These are phyloP conservation scores for Calonectria pseudoreteaudii DNA, from an alignment of 2,329 filamentous ascomycete genomes.

Conservation along the genomic window DNA sequence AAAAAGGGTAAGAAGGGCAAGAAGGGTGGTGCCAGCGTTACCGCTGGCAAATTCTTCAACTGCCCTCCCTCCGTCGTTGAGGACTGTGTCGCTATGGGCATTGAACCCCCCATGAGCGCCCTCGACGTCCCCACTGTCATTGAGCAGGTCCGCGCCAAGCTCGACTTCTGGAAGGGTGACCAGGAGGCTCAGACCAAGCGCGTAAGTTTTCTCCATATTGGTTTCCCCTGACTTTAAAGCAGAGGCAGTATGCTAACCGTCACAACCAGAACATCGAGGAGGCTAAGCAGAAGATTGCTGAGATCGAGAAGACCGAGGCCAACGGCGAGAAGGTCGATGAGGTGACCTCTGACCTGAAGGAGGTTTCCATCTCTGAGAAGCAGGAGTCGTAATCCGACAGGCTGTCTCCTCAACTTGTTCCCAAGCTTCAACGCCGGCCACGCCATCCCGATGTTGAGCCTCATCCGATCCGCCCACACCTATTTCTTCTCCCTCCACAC, in stretches of 20 bases:
- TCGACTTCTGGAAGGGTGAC: conserved; percentile 90
- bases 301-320: conserved; percentile 74
- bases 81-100: conserved; percentile 84
- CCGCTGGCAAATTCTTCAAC: conserved; percentile 75
- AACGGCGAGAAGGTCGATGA: conserved; percentile 67
- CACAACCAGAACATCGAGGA: conserved; percentile 87
- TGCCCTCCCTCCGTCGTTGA: conserved; percentile 92
- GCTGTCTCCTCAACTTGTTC: neutral
- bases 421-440: conserved; percentile 4
- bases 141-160: conserved; percentile 93
- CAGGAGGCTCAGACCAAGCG: conserved; percentile 91
- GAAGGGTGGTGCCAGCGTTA: conserved; percentile 63
- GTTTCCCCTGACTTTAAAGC: conserved; percentile 31
- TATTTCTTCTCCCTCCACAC: conserved; percentile 6
- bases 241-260: conserved; percentile 43
- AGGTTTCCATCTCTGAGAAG: conserved; percentile 65
- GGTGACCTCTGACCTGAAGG: conserved; percentile 63
- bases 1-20: conserved; percentile 93
- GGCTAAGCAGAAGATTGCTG: conserved; percentile 94
- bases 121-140: conserved; percentile 82
- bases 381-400: conserved; percentile 54
- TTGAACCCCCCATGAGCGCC: conserved; percentile 89
- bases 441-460: conserved; percentile 17
- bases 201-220: conserved; percentile 65
- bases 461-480: conserved; percentile 11